These are phyloP conservation scores for Sphaerosporella brunnea DNA, from an alignment of 495 filamentous ascomycete genomes.

Conservation along the genomic window DNA sequence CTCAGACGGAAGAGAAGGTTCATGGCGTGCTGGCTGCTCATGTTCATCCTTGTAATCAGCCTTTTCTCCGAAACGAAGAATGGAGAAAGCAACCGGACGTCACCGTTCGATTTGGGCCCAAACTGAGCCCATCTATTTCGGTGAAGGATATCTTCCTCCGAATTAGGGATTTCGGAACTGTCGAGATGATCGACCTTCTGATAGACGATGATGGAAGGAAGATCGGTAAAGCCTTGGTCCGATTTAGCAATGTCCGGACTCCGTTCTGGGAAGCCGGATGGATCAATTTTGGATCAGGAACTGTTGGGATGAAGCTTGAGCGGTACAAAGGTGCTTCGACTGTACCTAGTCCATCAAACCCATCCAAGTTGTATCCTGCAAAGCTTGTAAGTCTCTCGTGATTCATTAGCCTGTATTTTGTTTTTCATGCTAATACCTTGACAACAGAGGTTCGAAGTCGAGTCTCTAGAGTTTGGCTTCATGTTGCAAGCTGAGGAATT, in stretches of 20 bases:
- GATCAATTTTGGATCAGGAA: not conserved
- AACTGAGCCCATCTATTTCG: slow-evolving; percentile 2
- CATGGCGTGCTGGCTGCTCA: too few species aligned
- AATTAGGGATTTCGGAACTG: slow-evolving; percentile 21
- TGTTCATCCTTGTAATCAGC: too few species aligned
- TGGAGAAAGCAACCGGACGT: slow-evolving; percentile 14
- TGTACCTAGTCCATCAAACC: not conserved
- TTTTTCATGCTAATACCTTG: not conserved
- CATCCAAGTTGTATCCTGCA: not conserved
- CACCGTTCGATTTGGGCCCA: slow-evolving; percentile 6
- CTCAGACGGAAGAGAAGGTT: too few species aligned
- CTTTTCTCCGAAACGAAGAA: slow-evolving; percentile 6
- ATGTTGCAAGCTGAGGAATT: slow-evolving; percentile 32
- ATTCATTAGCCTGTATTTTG: not conserved
- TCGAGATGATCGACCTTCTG: slow-evolving; percentile 23
- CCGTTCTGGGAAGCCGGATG: not conserved
- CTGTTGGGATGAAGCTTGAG: not conserved
- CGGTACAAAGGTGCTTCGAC: not conserved
- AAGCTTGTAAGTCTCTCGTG: slow-evolving; percentile 2
- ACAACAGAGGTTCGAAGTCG: slow-evolving; percentile 24
- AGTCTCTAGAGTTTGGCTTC: slow-evolving; percentile 37
- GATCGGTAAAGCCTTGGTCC: slow-evolving; percentile 44
- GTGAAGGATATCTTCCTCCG: slow-evolving; percentile 19
- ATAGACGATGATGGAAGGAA: slow-evolving; percentile 36
- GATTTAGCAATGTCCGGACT: not conserved